Evolutionary conservation across 2,329 filamentous ascomycete genomes (phyloP), one percentile per base, ranked within the genome.

Genomic region (Raffaelea ambrosiae): DNA sequence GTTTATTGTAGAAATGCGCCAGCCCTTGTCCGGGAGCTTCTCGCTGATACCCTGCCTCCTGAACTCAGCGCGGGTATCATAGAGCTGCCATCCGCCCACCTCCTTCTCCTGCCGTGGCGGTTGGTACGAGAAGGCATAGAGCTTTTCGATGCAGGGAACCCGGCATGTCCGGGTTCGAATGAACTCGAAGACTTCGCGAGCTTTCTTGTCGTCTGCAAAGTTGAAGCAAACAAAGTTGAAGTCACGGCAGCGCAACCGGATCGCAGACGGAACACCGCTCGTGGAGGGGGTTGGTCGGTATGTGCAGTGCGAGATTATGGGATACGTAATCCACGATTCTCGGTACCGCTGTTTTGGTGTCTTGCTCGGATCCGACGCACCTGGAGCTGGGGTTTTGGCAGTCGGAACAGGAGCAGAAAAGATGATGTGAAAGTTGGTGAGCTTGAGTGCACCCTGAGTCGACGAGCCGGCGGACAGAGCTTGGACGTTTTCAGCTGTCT

Each of bases 181-280:
- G 52, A 82, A 89, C 49, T 96, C 90, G 63, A 89, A 98, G 1
- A 86, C 86, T 55, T 95, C 87, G 49, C 86, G 81, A 9, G 88
- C 91, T 54, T 81, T 74, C 47, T 75, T 75, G 58, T 90, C 84
- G 48, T 84, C 80, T 19, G 70, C 61, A 62, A 98, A 95, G 66
- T 90, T 89, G 67, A 98, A 90, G 52, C 87, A 90, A 52, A 95
- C 82, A 65, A 90, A 95, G 43, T 81, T 91, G 63, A 98, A 97
- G 70, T 98, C 93, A 49, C 91, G 86, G 62, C 90, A 89, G 46
- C 89, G 83, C 5, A 98, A 71, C 46, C 91, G 84, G 60, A 98
- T 88, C 3, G 87, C 86, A 5, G 90, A 88, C 29, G 81, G 77
- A 52, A 88, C 77, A 44, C 81, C 77, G 49, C 85, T 84, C 13